Conservation (phyloP, 2,329 filamentous ascomycete genomes). For the Aspergillus clavatus region DNA sequence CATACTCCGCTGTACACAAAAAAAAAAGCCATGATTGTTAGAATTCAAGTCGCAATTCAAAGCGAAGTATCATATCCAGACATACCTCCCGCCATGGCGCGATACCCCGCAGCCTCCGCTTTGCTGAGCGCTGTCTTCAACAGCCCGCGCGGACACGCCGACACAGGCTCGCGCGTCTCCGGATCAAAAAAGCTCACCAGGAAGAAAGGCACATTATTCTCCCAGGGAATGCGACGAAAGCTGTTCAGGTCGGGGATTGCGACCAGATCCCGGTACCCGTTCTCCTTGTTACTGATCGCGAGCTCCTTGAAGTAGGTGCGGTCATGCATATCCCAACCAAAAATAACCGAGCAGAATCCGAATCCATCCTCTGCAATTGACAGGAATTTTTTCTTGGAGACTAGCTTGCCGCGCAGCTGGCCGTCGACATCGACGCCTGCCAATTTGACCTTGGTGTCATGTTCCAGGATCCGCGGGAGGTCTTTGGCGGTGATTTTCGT, state of each 20-base stretch:
- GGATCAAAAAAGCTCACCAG: slow-evolving; percentile 79
- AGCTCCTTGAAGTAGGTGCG: slow-evolving; percentile 82
- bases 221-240: slow-evolving; percentile 86
- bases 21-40: slow-evolving; percentile 8
- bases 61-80: no score
- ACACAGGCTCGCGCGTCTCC: slow-evolving; percentile 65
- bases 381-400: slow-evolving; percentile 90
- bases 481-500: slow-evolving; percentile 52
- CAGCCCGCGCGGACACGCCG: slow-evolving; percentile 73
- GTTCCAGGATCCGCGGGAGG: slow-evolving; percentile 61
- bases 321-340: slow-evolving; percentile 98
- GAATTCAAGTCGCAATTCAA: neutral
- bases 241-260: slow-evolving; percentile 73
- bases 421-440: slow-evolving; percentile 85
- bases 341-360: slow-evolving; percentile 90
- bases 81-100: slow-evolving; percentile 82
- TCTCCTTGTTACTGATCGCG: slow-evolving; percentile 81
- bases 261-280: slow-evolving; percentile 81
- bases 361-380: slow-evolving; percentile 76
- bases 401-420: slow-evolving; percentile 79
- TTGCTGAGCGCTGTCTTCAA: slow-evolving; percentile 65
- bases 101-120: slow-evolving; percentile 63
- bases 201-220: slow-evolving; percentile 80
- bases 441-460: slow-evolving; percentile 78
- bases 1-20: slow-evolving; percentile 68